Base-by-base conservation (phyloP, 495 filamentous ascomycete genomes). In the Penicillium pancosmium region DNA sequence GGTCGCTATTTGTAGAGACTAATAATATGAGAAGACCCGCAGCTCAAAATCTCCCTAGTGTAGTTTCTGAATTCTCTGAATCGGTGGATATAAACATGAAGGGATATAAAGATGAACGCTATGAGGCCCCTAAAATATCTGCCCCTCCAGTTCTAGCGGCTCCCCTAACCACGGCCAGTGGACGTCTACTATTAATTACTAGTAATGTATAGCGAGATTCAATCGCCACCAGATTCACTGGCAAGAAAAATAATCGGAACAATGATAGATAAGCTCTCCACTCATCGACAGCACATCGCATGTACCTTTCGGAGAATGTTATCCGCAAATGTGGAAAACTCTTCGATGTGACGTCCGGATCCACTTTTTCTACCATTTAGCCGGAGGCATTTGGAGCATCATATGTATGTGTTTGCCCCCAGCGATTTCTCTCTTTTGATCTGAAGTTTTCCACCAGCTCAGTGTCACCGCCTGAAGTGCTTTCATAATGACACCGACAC, bases 401-500 rank as follows among this genome's bases (percentile, higher is more conserved):
- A n/a, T n/a, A 40, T 13, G 11, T 12, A 44, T 19, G 16, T 44
- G 16, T 44, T 40, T 40, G 36, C 11, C 15, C 15, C 15, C 15
- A 12, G 12, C 36, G 15, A 40, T 40, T 40, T 40, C 12, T 40
- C 4, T 40, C 36, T n/a, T 40, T 40, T 40, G 12, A 15, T 48
- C 21, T 19, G 10, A 5, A 25, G 23, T 50, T 50, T 27, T 33
- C 16, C 9, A 2, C 9, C 21, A 27, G 21, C 36, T 10, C 11
- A 38, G 36, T 13, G 12, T 38, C 11, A 38, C 15, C 15, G 36
- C 36, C 15, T n/a, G 2, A 13, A 44, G 16, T 44, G 41, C 41
- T 44, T 44, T 25, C 47, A 57, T 8, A 27, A 58, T 62, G 60
- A 31, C 50, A 57, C 54, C 55, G 15, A 31, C 52, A 48, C 13